Conservation (phyloP, 495 filamentous ascomycete genomes). For the Aspergillus sclerotioniger region DNA sequence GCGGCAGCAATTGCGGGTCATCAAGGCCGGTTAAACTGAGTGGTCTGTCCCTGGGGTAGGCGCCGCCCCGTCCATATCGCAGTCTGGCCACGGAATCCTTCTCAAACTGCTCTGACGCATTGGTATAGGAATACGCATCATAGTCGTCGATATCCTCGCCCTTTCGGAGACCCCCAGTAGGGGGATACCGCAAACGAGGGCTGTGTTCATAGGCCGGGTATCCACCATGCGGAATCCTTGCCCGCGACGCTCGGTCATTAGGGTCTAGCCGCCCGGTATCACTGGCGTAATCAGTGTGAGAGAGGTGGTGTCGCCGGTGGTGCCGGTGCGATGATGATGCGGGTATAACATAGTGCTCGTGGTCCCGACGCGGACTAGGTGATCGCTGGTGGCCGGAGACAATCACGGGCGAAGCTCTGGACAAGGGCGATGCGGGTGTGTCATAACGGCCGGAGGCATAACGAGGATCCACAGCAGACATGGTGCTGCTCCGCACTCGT, state of each 20-base stretch:
- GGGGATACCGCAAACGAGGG: slow-evolving; percentile 28
- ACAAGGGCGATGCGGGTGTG: slow-evolving; percentile 26
- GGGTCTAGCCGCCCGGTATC: slow-evolving; percentile 33
- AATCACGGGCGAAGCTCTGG: slow-evolving; percentile 29
- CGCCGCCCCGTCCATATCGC: slow-evolving; percentile 50
- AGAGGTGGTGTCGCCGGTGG: slow-evolving; percentile 29
- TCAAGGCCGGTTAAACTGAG: slow-evolving; percentile 62
- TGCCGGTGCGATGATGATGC: slow-evolving; percentile 29
- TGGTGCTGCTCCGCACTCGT: slow-evolving; percentile 39
- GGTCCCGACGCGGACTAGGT: slow-evolving; percentile 30
- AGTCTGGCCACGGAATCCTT: slow-evolving; percentile 57
- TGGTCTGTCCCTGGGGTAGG: slow-evolving; percentile 55
- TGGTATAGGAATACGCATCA: slow-evolving; percentile 69
- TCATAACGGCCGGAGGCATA: slow-evolving; percentile 24
- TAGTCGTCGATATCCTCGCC: slow-evolving; percentile 61
- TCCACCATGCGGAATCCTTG: slow-evolving; percentile 16
- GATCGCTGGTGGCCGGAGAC: slow-evolving; percentile 28
- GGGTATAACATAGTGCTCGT: slow-evolving; percentile 31
- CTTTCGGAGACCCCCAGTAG: slow-evolving; percentile 35
- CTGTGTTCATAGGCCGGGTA: slow-evolving; percentile 28
- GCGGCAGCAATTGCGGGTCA: slow-evolving; percentile 46
- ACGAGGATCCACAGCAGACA: slow-evolving; percentile 29
- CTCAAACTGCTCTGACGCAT: slow-evolving; percentile 64
- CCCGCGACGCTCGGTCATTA: slow-evolving; percentile 15
- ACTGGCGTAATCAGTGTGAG: slow-evolving; percentile 41